Evolutionary conservation across 2,329 filamentous ascomycete genomes (phyloP).

Genomic region (Botrytis porri): DNA sequence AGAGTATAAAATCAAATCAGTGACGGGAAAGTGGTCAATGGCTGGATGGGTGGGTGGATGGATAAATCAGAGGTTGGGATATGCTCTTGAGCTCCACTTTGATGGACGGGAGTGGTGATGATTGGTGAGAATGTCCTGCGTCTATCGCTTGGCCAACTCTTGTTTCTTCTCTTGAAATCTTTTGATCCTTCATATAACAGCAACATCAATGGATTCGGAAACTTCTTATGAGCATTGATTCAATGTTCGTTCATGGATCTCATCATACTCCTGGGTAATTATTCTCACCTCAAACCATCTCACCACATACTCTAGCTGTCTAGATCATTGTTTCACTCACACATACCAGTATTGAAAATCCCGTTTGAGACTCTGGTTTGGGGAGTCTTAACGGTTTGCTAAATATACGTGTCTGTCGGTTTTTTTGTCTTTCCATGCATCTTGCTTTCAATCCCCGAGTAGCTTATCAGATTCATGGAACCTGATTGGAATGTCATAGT

Average conservation of each 20-base stretch:
- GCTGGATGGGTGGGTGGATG: background rate
- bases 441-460: background rate
- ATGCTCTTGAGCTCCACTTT: background rate
- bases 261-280: background rate
- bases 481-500: background rate
- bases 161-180: background rate
- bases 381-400: background rate
- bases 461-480: background rate
- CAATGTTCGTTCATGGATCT: background rate
- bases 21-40: background rate
- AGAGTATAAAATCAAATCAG: background rate
- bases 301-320: background rate
- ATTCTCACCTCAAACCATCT: background rate
- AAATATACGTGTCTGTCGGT: background rate
- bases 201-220: background rate
- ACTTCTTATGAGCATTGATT: background rate
- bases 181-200: background rate
- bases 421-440: too few species aligned
- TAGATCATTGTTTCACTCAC: too few species aligned
- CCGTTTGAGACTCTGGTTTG: background rate
- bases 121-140: background rate
- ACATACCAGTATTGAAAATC: background rate
- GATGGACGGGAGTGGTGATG: background rate
- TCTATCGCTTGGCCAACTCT: background rate
- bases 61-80: background rate